Percentiles rank a stretch among this genome's conserved stretches.
Evolutionary conservation across 192 early-diverging fungal species (phyloP).

Genomic region (Coemansia sp.): DNA sequence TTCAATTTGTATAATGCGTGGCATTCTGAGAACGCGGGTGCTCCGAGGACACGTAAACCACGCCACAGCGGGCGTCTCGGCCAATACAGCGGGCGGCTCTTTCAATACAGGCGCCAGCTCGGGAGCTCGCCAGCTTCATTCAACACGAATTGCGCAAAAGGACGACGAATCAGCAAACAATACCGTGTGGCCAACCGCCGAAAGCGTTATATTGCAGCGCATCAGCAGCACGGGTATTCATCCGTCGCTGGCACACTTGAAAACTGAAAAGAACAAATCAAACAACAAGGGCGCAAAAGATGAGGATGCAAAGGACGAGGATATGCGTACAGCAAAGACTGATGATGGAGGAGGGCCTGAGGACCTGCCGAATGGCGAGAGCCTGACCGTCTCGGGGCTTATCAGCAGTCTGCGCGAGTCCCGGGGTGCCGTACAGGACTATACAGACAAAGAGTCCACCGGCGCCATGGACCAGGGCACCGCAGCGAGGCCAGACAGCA

Average conservation of each 20-base stretch:
- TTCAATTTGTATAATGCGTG: not conserved
- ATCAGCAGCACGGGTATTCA: constrained; percentile 31
- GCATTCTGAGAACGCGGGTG: not conserved
- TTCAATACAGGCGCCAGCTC: too few species aligned
- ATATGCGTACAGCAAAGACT: not conserved
- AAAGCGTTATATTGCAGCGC: constrained; percentile 48
- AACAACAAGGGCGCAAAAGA: not conserved
- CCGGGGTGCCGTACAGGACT: constrained; percentile 14
- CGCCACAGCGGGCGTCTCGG: not conserved
- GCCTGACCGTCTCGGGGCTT: constrained; percentile 30
- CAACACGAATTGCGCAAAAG: not conserved
- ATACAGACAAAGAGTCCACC: not conserved
- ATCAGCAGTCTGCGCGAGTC: constrained; percentile 38
- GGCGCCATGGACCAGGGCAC: not conserved
- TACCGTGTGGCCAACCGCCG: constrained; percentile 37
- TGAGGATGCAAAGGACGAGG: not conserved
- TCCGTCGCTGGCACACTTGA: constrained; percentile 8
- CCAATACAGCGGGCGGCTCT: too few species aligned
- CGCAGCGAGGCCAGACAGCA: not conserved
- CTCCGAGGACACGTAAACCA: not conserved
- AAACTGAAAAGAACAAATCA: not conserved
- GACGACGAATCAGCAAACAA: constrained; percentile 4
- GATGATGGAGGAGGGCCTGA: not conserved
- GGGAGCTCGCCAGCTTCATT: not conserved
- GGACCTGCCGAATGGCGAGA: not conserved